Evolutionary conservation across 1,139 yeast genomes (phyloP).

Genomic region (Trichomonascaceae sp.): DNA sequence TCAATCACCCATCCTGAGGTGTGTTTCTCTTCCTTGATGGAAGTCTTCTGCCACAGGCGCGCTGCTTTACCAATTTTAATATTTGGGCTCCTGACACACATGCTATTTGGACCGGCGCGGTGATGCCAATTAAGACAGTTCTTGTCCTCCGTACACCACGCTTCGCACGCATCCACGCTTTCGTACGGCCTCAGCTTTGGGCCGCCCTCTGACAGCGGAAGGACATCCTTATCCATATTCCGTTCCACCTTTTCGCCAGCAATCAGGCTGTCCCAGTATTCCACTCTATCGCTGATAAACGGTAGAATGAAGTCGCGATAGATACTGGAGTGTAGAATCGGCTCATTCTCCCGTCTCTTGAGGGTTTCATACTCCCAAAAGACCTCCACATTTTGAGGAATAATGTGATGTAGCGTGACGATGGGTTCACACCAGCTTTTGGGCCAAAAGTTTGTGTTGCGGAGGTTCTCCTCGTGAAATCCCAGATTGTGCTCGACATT

Average conservation of each 20-base stretch:
- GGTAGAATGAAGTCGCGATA: slow-evolving; percentile 23
- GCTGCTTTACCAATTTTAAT: slow-evolving; percentile 9
- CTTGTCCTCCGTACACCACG: slow-evolving; percentile 10
- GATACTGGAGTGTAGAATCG: slow-evolving; percentile 17
- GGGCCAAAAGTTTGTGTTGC: slow-evolving; percentile 10
- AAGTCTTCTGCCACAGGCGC: slow-evolving; percentile 5
- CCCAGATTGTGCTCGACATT: slow-evolving; percentile 1
- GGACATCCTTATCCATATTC: slow-evolving; percentile 6
- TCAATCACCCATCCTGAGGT: slow-evolving; percentile 20
- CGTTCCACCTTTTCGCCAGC: slow-evolving; percentile 9
- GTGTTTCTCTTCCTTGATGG: slow-evolving; percentile 4
- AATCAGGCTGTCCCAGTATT: slow-evolving; percentile 18
- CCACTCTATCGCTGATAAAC: slow-evolving; percentile 12
- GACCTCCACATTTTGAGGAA: slow-evolving; percentile 18
- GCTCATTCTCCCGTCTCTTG: slow-evolving; percentile 11
- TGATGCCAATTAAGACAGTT: slow-evolving; percentile 17
- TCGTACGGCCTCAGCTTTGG: slow-evolving; percentile 13
- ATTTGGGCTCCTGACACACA: slow-evolving; percentile 9
- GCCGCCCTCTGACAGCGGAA: slow-evolving; percentile 8
- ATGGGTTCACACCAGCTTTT: slow-evolving; percentile 22
- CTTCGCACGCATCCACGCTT: slow-evolving; percentile 11
- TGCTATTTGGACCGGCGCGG: slow-evolving; percentile 7
- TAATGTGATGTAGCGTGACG: slow-evolving; percentile 20
- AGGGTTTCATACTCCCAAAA: slow-evolving; percentile 23
- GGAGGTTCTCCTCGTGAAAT: slow-evolving; percentile 8